Evolutionary conservation across 2,329 filamentous ascomycete genomes (phyloP).

Genomic region (Fusarium sororula): DNA sequence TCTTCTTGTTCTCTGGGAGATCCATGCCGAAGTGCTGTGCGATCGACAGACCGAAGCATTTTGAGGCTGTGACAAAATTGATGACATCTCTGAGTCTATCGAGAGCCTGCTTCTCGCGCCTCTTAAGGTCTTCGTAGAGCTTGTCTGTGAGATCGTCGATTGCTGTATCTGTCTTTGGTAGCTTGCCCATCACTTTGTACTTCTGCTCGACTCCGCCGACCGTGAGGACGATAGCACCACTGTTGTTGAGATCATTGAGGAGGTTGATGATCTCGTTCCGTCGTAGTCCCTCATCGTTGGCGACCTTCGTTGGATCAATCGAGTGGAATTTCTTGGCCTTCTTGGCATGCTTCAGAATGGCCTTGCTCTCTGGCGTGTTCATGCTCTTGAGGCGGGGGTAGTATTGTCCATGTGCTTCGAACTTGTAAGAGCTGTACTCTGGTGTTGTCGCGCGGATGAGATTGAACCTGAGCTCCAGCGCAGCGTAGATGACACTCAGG

Average conservation of each 20-base stretch:
- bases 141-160: constrained; percentile 56
- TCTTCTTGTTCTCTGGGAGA: constrained; percentile 51
- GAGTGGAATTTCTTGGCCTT: constrained; percentile 54
- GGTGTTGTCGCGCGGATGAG: constrained; percentile 66
- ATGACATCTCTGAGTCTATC: constrained; percentile 59
- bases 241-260: constrained; percentile 63
- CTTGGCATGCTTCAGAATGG: constrained; percentile 53
- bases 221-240: constrained; percentile 59
- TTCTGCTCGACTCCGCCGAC: constrained; percentile 62
- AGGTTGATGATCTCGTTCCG: constrained; percentile 62
- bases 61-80: constrained; percentile 59
- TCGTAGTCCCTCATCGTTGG: constrained; percentile 44
- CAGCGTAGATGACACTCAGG: constrained; percentile 64
- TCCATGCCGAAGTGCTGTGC: constrained; percentile 67
- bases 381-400: constrained; percentile 47
- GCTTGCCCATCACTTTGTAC: constrained; percentile 58
- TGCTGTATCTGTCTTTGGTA: constrained; percentile 55
- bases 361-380: constrained; percentile 52
- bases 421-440: constrained; percentile 66
- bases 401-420: constrained; percentile 50
- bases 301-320: constrained; percentile 59
- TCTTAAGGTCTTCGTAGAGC: constrained; percentile 60
- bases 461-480: constrained; percentile 67
- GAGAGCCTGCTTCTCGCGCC: constrained; percentile 62
- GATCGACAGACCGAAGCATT: constrained; percentile 62